Conservation (phyloP, 495 filamentous ascomycete genomes). For the Podospora comata region DNA sequence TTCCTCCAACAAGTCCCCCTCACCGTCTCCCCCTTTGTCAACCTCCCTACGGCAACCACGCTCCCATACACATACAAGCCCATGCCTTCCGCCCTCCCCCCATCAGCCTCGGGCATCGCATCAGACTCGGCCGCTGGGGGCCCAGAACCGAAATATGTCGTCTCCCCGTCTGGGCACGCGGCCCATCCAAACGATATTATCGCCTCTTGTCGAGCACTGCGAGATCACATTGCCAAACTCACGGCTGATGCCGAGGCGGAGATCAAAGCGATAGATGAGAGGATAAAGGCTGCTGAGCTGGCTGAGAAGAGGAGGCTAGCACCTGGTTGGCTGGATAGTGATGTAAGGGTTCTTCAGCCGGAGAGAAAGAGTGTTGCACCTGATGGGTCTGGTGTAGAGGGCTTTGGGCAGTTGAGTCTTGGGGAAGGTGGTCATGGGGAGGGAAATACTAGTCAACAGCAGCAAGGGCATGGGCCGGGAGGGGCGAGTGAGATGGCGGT, state of each 20-base stretch:
- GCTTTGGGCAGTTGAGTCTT: neutral
- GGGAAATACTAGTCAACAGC: conserved; percentile 30
- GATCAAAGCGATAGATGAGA: conserved; percentile 67
- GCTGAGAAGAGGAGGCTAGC: conserved; percentile 89
- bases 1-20: conserved; percentile 89
- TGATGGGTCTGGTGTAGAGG: neutral
- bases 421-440: neutral
- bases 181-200: conserved; percentile 80
- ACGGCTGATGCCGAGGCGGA: conserved; percentile 59
- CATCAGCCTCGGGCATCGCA: conserved; percentile 60
- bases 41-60: conserved; percentile 83
- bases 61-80: conserved; percentile 93
- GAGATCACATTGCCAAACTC: conserved; percentile 66
- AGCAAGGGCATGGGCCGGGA: conserved; percentile 31
- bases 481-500: conserved; percentile 48
- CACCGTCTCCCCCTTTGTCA: conserved; percentile 91
- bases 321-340: conserved; percentile 91
- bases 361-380: conserved; percentile 39
- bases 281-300: conserved; percentile 70
- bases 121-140: conserved; percentile 19
- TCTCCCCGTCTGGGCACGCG: conserved; percentile 69
- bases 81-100: conserved; percentile 79
- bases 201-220: conserved; percentile 70
- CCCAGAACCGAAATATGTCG: conserved; percentile 61
- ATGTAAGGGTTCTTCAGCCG: conserved; percentile 79